A percentile compares a stretch with the other conserved stretches of the same genome.
These are phyloP conservation scores for Microbotryum intermedium DNA, from an alignment of 1,284 basidiomycete genomes.

Conservation along the genomic window DNA sequence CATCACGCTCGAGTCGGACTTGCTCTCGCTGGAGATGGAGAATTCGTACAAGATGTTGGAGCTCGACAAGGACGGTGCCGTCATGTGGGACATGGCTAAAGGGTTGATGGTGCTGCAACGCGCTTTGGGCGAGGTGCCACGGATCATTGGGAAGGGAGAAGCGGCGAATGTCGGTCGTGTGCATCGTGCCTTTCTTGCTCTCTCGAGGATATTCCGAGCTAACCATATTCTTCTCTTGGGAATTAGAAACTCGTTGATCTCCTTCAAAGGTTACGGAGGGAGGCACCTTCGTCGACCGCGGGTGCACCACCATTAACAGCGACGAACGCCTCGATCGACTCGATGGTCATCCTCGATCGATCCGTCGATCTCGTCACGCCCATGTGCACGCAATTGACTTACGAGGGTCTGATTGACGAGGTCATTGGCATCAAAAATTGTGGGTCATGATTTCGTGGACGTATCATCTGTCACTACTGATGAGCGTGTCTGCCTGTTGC, in stretches of 20 bases:
- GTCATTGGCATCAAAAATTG: conserved; percentile 81
- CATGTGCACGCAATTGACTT: conserved; percentile 90
- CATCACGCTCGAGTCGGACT: conserved; percentile 82
- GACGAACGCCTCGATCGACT: conserved; percentile 55
- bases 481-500: background rate
- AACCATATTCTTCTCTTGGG: background rate
- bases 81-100: conserved; percentile 78
- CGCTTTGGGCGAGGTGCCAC: conserved; percentile 80
- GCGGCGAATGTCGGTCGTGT: conserved; percentile 59
- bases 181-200: conserved; percentile 5
- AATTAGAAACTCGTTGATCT: conserved; percentile 65
- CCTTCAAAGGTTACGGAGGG: conserved; percentile 52
- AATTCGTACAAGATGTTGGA: conserved; percentile 74
- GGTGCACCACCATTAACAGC: conserved; percentile 14
- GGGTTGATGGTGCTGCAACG: conserved; percentile 78
- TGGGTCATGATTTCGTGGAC: conserved; percentile 40
- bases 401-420: conserved; percentile 95
- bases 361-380: conserved; percentile 94
- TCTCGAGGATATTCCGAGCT: background rate
- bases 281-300: conserved; percentile 28
- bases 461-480: background rate
- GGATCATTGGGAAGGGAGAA: conserved; percentile 89
- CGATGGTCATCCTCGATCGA: conserved; percentile 80
- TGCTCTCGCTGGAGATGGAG: conserved; percentile 78
- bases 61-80: conserved; percentile 88